A percentile compares a stretch with the other conserved stretches of the same genome.
These are phyloP conservation scores for Aspergillus cavernicola DNA, from an alignment of 495 filamentous ascomycete species.

Conservation along the genomic window DNA sequence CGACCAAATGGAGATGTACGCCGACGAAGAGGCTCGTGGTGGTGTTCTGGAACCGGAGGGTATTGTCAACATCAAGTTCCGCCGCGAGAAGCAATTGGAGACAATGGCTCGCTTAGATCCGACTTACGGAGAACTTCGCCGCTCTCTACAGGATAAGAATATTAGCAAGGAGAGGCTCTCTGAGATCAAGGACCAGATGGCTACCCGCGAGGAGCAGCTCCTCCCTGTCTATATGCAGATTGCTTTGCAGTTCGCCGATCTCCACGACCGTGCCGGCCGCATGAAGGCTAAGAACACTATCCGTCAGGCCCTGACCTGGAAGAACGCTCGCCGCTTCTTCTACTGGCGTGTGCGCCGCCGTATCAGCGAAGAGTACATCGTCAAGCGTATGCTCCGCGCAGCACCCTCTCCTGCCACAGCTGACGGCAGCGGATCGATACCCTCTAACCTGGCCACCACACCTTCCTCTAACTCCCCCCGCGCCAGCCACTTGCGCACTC, in stretches of 20 bases:
- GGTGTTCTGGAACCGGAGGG: slow-evolving; percentile 98
- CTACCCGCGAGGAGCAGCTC: slow-evolving; percentile 79
- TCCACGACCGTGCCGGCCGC: slow-evolving; percentile 94
- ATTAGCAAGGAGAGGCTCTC: slow-evolving; percentile 69
- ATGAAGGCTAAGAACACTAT: slow-evolving; percentile 98
- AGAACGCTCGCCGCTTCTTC: slow-evolving; percentile 94
- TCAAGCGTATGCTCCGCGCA: slow-evolving; percentile 75
- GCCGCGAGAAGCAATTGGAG: slow-evolving; percentile 93
- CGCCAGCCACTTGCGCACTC: slow-evolving; percentile 58
- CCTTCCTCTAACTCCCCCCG: slow-evolving; percentile 43
- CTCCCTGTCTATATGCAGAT: slow-evolving; percentile 92
- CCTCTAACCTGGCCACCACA: slow-evolving; percentile 20
- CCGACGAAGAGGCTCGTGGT: slow-evolving; percentile 90
- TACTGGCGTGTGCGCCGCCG: slow-evolving; percentile 98
- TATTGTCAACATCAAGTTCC: slow-evolving; percentile 97
- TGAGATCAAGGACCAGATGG: slow-evolving; percentile 81
- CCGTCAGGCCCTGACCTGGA: slow-evolving; percentile 77
- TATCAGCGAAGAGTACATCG: slow-evolving; percentile 92
- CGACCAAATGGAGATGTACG: slow-evolving; percentile 98
- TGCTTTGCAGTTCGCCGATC: slow-evolving; percentile 89
- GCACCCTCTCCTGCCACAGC: slow-evolving; percentile 30
- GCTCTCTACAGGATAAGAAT: slow-evolving; percentile 61
- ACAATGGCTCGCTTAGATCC: slow-evolving; percentile 95
- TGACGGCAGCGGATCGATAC: slow-evolving; percentile 32
- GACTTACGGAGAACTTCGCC: slow-evolving; percentile 77